Percentiles rank a stretch among this genome's conserved stretches.
Evolutionary conservation across 345 rosid genomes (phyloP).

Genomic region (Eucalyptus virginea): DNA sequence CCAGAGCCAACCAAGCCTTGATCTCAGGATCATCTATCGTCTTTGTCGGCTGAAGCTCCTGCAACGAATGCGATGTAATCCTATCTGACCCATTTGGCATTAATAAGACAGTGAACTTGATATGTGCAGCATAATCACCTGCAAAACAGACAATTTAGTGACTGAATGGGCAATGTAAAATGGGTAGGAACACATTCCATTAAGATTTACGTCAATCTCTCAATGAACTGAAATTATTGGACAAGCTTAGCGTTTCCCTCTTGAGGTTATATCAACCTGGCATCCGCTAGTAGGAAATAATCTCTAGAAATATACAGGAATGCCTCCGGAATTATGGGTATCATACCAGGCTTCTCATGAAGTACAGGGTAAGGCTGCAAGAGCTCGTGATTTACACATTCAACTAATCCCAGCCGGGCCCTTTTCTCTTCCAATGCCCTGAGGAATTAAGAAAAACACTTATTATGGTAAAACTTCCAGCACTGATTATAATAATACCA

Average conservation of each 20-base stretch:
- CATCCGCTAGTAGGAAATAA: neutral
- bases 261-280: neutral
- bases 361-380: conserved; percentile 96
- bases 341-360: conserved; percentile 86
- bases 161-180: neutral
- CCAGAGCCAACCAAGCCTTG: conserved; percentile 94
- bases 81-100: conserved; percentile 98
- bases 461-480: neutral
- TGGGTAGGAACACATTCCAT: neutral
- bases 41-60: conserved; percentile 71
- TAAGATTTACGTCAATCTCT: neutral
- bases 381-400: conserved; percentile 94
- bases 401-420: conserved; percentile 87
- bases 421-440: conserved; percentile 98
- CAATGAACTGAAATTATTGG: neutral
- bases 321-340: neutral
- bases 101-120: conserved; percentile 80
- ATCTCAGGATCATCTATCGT: conserved; percentile 82
- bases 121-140: conserved; percentile 91
- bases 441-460: neutral
- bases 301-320: neutral
- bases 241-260: neutral
- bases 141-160: neutral
- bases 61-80: conserved; percentile 68
- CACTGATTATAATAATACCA: neutral